These are phyloP conservation scores for Goffeauzyma gilvescens DNA, from an alignment of 768 basidiomycete species.

Conservation along the genomic window DNA sequence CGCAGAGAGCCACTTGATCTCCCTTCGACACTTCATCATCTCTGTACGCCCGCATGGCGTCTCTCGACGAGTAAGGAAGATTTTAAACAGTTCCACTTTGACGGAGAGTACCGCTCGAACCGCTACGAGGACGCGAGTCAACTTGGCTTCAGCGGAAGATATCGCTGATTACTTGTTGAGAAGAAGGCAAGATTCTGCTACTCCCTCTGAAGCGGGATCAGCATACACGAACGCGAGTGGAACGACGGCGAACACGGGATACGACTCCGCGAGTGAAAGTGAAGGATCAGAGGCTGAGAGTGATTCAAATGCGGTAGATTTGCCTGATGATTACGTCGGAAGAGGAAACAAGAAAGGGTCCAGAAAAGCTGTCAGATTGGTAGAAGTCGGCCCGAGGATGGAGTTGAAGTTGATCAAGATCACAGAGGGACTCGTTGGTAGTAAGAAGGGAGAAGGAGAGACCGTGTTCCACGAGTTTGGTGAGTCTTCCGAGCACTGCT, in stretches of 20 bases:
- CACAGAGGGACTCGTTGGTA: constrained; percentile 72
- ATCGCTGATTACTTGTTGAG: constrained; percentile 85
- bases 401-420: constrained; percentile 86
- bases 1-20: constrained; percentile 61
- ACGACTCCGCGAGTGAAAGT: constrained; percentile 50
- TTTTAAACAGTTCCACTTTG: constrained; percentile 46
- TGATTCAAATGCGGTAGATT: constrained; percentile 40
- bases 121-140: constrained; percentile 38
- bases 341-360: constrained; percentile 82
- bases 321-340: constrained; percentile 87
- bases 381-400: constrained; percentile 90
- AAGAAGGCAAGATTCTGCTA: constrained; percentile 36
- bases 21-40: constrained; percentile 87
- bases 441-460: constrained; percentile 51
- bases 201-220: constrained; percentile 38
- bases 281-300: constrained; percentile 54
- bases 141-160: constrained; percentile 78
- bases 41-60: constrained; percentile 87
- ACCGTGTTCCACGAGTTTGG: constrained; percentile 91
- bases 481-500: constrained; percentile 33
- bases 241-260: constrained; percentile 44
- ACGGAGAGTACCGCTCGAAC: neutral
- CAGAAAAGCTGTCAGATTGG: constrained; percentile 70
- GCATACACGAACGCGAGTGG: constrained; percentile 55
- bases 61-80: constrained; percentile 68